A percentile compares a stretch with the other conserved stretches of the same genome.
Evolutionary conservation across 2,329 filamentous ascomycete species (phyloP).

Genomic region (Monosporascus sp.): DNA sequence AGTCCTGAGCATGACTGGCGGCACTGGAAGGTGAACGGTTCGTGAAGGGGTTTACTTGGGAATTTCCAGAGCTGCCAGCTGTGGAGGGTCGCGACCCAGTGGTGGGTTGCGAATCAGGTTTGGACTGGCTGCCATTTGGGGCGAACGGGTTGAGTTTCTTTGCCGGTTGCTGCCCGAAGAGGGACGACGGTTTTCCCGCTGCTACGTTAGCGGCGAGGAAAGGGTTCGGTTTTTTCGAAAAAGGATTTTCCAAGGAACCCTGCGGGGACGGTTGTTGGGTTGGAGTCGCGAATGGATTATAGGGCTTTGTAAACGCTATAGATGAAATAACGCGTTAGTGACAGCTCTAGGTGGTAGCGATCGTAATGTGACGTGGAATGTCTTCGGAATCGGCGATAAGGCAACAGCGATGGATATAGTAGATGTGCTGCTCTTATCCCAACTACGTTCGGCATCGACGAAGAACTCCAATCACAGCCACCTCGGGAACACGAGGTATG

Average conservation of each 20-base stretch:
- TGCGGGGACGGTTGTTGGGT: neutral
- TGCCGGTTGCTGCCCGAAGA: neutral
- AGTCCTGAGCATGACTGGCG: neutral
- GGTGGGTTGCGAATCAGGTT: neutral
- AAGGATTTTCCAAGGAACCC: neutral
- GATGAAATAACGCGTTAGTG: neutral
- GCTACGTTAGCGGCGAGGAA: neutral
- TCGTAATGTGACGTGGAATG: neutral
- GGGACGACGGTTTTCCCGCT: neutral
- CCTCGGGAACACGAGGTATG: too few relatives aligned
- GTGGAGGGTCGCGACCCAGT: neutral
- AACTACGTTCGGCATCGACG: too few relatives aligned
- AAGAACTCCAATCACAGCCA: too few relatives aligned
- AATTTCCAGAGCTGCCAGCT: neutral
- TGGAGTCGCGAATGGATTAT: neutral
- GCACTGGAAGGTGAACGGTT: neutral
- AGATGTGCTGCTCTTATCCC: neutral
- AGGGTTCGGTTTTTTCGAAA: neutral
- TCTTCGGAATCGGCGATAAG: neutral
- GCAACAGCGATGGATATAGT: neutral
- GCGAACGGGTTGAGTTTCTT: neutral
- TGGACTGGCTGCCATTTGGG: neutral
- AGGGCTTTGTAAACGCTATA: neutral
- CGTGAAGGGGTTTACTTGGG: neutral
- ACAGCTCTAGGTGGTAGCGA: neutral